Evolutionary conservation across 1,284 basidiomycete species (phyloP), one percentile per base, ranked within the genome.

Genomic region (Phellinidium pouzarii): DNA sequence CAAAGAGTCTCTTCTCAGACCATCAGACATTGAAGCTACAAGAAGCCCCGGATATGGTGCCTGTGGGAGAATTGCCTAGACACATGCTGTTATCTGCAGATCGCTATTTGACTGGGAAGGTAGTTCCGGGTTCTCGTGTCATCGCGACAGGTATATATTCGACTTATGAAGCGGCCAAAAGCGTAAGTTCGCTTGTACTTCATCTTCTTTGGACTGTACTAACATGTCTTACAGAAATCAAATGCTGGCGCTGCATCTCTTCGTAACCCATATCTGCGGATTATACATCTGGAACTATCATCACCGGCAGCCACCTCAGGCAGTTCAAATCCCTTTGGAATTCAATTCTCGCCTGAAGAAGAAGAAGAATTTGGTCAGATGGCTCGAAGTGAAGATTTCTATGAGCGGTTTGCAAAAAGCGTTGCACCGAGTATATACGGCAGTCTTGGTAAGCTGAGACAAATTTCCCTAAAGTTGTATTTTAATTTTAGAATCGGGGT

Each of bases 31-130:
- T 99, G 62, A 99, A 99, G 68, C 78, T 99, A 12, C 96, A 99
- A 68, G 96, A 99, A 71, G 94, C 95, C 5, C 96, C 96, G 0
- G 96, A 99, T 67, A 97, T 98, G 93, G 96, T 99, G 0, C 96
- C 96, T 2, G 94, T 99, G 20, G 96, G 96, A 75, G 96, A 99
- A 65, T 75, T 99, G 44, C 96, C 96, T 3, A 75, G 94, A 40
- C 96, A 99, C 68, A 94, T 99, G 78, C 79, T 97, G 51, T 76
- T 99, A 23, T 94, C 91, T 34, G 85, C 84, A 9, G 96, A 99
- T 68, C 75, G 93, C 65, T 87, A 92, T 64, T 73, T 96, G 47
- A 92, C 93, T 0, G 92, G 89, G 1, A 85, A 85, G 62, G 93
- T 96, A 11, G 91, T 98, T 1, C 96, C 96, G 1, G 96, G 96